phyloP scores from a whole-genome alignment of 192 early-diverging fungal genomes.

The Paraglomus occultum region DNA sequence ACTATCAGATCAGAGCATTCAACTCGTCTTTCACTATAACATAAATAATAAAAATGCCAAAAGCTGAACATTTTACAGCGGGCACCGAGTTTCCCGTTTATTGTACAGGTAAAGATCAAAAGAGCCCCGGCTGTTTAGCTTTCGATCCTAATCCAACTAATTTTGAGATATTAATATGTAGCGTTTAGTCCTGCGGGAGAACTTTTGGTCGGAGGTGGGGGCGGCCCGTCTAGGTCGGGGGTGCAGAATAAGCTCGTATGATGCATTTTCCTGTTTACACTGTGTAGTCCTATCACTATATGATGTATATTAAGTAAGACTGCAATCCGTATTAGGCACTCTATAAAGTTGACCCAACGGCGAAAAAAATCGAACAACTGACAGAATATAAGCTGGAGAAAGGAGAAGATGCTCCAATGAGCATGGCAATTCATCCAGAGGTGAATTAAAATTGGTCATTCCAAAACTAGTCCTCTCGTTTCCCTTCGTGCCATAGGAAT shows the following conservation, averaged over 20 bases:
- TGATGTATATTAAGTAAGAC: not conserved
- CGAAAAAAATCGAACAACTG: constrained; percentile 30
- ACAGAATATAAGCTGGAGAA: constrained; percentile 46
- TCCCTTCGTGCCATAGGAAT: not conserved
- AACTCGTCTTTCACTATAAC: too few species aligned
- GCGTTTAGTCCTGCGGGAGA: constrained; percentile 57
- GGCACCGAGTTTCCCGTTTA: too few species aligned
- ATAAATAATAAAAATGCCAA: too few species aligned
- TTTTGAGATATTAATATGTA: constrained; percentile 35
- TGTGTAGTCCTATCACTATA: not conserved
- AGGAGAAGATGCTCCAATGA: constrained; percentile 84
- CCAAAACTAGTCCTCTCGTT: not conserved
- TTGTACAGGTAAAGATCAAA: too few species aligned
- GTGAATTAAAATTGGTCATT: constrained; percentile 40
- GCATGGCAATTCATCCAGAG: constrained; percentile 74
- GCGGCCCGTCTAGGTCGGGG: constrained; percentile 74
- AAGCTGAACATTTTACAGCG: too few species aligned
- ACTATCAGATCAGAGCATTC: too few species aligned
- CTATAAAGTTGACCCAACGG: constrained; percentile 48
- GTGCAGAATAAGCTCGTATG: constrained; percentile 87
- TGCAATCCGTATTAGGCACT: constrained; percentile 41
- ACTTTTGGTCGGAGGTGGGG: constrained; percentile 81
- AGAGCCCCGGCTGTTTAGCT: too few species aligned
- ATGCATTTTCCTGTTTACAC: constrained; percentile 5
- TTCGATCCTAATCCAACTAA: too few species aligned